These are phyloP conservation scores for Patellifolia procumbens DNA, from an alignment of 179 eudicot genomes.

Conservation along the genomic window DNA sequence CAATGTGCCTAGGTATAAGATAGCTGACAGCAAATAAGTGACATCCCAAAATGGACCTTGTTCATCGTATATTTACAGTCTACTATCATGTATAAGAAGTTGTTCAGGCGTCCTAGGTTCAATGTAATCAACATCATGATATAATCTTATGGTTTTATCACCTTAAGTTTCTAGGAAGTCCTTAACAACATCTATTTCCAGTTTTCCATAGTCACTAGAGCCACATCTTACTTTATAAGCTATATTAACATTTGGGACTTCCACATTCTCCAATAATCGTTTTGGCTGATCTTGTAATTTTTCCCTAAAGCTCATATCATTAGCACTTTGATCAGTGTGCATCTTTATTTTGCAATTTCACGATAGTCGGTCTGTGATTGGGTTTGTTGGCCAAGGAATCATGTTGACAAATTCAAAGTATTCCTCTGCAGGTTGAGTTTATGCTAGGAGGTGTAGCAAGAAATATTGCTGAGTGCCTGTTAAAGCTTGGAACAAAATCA, in stretches of 20 bases:
- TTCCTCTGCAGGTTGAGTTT: constrained; percentile 50
- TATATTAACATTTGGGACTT: background rate
- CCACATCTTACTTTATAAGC: background rate
- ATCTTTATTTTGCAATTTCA: background rate
- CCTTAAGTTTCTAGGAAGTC: background rate
- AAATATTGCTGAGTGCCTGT: constrained; percentile 88
- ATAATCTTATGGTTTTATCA: background rate
- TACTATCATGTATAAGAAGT: background rate
- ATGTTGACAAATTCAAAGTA: no score
- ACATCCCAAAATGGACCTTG: background rate
- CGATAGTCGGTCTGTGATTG: background rate
- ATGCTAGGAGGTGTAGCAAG: constrained; percentile 91
- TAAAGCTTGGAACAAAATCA: constrained; percentile 70
- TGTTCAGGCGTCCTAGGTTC: background rate
- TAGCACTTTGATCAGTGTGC: background rate
- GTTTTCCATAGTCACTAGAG: background rate
- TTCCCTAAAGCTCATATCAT: background rate
- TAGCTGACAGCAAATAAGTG: background rate
- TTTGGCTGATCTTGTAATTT: background rate
- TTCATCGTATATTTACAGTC: background rate
- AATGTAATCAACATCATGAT: background rate
- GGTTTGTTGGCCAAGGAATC: background rate
- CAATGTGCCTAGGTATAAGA: background rate
- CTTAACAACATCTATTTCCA: background rate
- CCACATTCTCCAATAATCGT: background rate